phyloP scores from a whole-genome alignment of 2,329 filamentous ascomycete species.

The Nemania sp. region DNA sequence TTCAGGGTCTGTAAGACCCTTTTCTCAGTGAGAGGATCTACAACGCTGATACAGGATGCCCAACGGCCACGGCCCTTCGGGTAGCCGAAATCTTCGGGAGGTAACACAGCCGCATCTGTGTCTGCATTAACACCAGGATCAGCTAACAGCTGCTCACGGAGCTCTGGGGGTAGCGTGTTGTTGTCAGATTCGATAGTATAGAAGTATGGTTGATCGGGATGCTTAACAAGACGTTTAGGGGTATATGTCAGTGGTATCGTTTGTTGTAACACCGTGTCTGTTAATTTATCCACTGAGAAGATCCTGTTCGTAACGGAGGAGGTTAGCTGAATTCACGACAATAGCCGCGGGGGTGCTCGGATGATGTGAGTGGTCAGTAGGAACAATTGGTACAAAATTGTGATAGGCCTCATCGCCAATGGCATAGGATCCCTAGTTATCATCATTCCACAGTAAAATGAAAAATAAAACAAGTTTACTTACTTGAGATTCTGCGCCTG shows the following conservation, averaged over 20 bases:
- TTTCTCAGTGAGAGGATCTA: constrained; percentile 85
- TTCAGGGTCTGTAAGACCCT: constrained; percentile 81
- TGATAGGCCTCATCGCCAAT: constrained; percentile 68
- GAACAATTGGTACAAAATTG: constrained; percentile 87
- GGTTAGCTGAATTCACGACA: constrained; percentile 44
- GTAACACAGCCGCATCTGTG: constrained; percentile 76
- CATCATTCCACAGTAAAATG: constrained; percentile 66
- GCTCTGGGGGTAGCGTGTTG: constrained; percentile 85
- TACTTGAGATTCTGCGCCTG: constrained; percentile 90
- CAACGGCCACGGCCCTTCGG: constrained; percentile 86
- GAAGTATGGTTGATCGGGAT: constrained; percentile 89
- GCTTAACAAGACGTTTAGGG: constrained; percentile 85
- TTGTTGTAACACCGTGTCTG: constrained; percentile 87
- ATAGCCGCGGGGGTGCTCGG: constrained; percentile 7
- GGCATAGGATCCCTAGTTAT: constrained; percentile 71
- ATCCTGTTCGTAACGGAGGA: constrained; percentile 69
- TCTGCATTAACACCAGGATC: constrained; percentile 73
- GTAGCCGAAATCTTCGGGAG: constrained; percentile 88
- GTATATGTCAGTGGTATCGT: constrained; percentile 90
- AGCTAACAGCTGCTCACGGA: constrained; percentile 78
- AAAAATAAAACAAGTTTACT: constrained; percentile 52
- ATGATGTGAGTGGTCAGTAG: constrained; percentile 76
- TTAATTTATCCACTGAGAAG: constrained; percentile 88
- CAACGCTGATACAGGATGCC: constrained; percentile 93
- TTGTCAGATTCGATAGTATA: constrained; percentile 96